Evolutionary conservation across 177 flowering plant species (phyloP), one percentile per base, ranked within the genome.

Genomic region (Tripterygium wilfordii): DNA sequence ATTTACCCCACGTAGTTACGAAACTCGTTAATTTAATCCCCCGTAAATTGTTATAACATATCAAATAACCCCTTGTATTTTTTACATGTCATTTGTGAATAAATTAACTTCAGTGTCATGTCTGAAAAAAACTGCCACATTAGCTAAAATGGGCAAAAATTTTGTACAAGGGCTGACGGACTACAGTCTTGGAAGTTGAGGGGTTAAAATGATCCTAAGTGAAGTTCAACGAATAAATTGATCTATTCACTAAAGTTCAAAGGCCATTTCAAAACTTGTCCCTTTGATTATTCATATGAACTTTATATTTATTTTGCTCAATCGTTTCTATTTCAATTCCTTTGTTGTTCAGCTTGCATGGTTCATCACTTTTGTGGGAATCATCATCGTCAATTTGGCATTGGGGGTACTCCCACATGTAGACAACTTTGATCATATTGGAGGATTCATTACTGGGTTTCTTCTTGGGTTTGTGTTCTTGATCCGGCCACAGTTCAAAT

Each of bases 371-470:
- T 89, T 88, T 9, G 9, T 86, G 53, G 14, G 81, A 51, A 80
- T 86, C 60, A 66, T 86, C 22, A 77, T 40, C 7, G 53, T 82
- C 50, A 88, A 88, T 54, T 53, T 88, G 47, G 95, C 85, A 0
- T 69, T 88, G 36, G 97, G 95, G 49, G 70, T 85, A 45, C 85
- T 85, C 39, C 95, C 95, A 14, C 84, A 79, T 24, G 87, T 88
- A 19, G 96, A 88, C 76, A 88, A 83, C 69, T 88, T 81, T 61
- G 95, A 95, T 53, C 96, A 88, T 58, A 75, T 85, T 48, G 95
- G 96, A 66, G 97, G 97, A 40, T 86, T 88, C 58, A 2, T 69
- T 48, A 58, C 95, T 6, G 95, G 92, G 24, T 79, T 83, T 57
- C 78, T 86, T 54, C 81, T 88, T 10, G 97, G 97, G 9, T 88